Conservation (phyloP, 2,329 filamentous ascomycete genomes). For the Colletotrichum filicis region DNA sequence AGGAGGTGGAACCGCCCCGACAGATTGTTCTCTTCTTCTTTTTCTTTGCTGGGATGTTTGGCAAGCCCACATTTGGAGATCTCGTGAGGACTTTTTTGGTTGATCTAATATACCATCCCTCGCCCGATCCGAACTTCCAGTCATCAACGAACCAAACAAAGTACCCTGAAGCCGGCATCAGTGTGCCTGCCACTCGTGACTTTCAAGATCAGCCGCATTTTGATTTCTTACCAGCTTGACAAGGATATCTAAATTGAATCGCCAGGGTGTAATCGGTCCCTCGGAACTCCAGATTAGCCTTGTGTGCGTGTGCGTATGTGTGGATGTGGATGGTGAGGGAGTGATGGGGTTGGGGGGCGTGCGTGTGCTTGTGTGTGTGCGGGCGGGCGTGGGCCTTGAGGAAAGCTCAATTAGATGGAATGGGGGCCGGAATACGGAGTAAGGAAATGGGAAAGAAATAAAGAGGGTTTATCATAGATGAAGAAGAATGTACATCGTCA, state of each 20-base stretch:
- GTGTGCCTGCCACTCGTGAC: too few species aligned
- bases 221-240: not conserved
- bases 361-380: not conserved
- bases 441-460: not conserved
- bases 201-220: not conserved
- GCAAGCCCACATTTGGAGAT: not conserved
- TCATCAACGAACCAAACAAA: not conserved
- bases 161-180: not conserved
- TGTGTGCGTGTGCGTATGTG: not conserved
- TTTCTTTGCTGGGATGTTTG: not conserved
- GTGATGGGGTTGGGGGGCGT: too few species aligned
- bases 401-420: not conserved
- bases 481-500: conserved; percentile 3
- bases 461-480: not conserved
- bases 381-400: not conserved
- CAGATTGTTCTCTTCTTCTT: not conserved
- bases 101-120: not conserved
- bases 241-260: not conserved
- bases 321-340: too few species aligned
- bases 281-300: not conserved
- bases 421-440: not conserved
- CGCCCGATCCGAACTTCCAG: not conserved
- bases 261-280: not conserved
- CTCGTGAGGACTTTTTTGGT: not conserved
- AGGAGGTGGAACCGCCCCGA: not conserved